Conservation (phyloP, 495 filamentous ascomycete species). For the Pseudoneurospora amorphoporcata region DNA sequence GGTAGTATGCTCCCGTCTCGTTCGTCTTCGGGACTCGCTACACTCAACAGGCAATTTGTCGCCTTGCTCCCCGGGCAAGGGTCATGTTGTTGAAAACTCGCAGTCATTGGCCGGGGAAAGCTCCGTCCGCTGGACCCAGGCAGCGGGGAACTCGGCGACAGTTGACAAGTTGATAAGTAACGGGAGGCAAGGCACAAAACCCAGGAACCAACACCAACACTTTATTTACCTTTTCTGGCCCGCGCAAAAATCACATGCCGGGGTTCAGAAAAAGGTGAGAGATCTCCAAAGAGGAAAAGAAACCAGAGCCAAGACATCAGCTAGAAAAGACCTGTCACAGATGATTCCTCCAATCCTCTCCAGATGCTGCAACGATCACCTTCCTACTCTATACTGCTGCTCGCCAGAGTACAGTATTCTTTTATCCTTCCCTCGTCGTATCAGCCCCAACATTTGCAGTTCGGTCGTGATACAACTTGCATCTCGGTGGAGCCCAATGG, state of each 20-base stretch:
- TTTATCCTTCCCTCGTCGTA: background rate
- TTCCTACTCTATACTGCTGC: background rate
- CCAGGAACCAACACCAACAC: background rate
- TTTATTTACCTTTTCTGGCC: background rate
- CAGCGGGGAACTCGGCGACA: background rate
- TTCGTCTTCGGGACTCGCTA: background rate
- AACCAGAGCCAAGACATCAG: background rate
- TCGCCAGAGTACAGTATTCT: background rate
- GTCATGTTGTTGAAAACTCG: background rate
- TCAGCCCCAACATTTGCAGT: background rate
- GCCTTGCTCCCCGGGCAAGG: background rate
- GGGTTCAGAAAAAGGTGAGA: background rate
- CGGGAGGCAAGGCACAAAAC: background rate
- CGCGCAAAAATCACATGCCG: background rate
- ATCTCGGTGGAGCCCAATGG: background rate
- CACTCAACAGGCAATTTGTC: background rate
- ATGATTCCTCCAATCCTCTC: background rate
- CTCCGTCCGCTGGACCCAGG: background rate
- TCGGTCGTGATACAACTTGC: background rate
- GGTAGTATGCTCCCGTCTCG: background rate
- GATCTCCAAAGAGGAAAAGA: background rate
- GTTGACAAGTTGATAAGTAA: background rate
- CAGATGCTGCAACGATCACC: background rate
- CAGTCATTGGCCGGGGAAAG: background rate
- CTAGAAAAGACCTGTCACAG: background rate